Evolutionary conservation across 1,284 basidiomycete species (phyloP).

Genomic region (Phellopilus nigrolimitatus): DNA sequence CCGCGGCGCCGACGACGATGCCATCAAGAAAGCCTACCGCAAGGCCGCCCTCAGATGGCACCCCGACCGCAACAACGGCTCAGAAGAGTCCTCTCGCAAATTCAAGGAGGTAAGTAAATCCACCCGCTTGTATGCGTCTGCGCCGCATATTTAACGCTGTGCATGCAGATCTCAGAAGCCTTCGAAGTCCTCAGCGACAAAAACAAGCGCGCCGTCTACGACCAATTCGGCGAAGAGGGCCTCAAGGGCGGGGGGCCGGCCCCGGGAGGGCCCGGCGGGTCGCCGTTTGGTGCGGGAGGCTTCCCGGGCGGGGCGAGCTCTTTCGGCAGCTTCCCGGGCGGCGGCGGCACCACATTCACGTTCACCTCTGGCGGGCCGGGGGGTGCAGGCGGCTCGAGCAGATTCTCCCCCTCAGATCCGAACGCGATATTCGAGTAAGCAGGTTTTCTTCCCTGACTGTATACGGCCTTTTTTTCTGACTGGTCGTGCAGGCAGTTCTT

Average conservation of each 20-base stretch:
- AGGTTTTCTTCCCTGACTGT: not conserved
- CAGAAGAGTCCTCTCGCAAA: slow-evolving; percentile 82
- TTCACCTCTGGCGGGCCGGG: slow-evolving; percentile 54
- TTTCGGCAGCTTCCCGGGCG: slow-evolving; percentile 46
- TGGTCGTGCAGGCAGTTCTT: slow-evolving; percentile 59
- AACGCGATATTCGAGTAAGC: slow-evolving; percentile 89
- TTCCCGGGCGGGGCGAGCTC: slow-evolving; percentile 44
- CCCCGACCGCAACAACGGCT: slow-evolving; percentile 83
- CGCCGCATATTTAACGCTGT: no score
- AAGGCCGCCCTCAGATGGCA: slow-evolving; percentile 89
- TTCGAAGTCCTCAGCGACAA: slow-evolving; percentile 95
- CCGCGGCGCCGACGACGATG: slow-evolving; percentile 73
- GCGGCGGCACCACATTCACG: slow-evolving; percentile 48
- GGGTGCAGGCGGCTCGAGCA: slow-evolving; percentile 38
- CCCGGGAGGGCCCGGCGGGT: slow-evolving; percentile 44
- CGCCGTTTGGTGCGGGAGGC: slow-evolving; percentile 36
- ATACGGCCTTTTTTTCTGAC: slow-evolving; percentile 24
- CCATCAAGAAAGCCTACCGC: slow-evolving; percentile 84
- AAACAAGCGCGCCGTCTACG: slow-evolving; percentile 90
- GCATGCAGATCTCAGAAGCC: slow-evolving; percentile 82
- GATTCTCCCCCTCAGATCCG: slow-evolving; percentile 79
- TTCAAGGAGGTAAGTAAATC: slow-evolving; percentile 78
- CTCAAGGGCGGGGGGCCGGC: slow-evolving; percentile 68
- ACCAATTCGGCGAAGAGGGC: slow-evolving; percentile 96
- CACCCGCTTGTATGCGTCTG: no score